Base-by-base conservation (phyloP, 768 basidiomycete genomes). In the Nidularia pulvinata region DNA sequence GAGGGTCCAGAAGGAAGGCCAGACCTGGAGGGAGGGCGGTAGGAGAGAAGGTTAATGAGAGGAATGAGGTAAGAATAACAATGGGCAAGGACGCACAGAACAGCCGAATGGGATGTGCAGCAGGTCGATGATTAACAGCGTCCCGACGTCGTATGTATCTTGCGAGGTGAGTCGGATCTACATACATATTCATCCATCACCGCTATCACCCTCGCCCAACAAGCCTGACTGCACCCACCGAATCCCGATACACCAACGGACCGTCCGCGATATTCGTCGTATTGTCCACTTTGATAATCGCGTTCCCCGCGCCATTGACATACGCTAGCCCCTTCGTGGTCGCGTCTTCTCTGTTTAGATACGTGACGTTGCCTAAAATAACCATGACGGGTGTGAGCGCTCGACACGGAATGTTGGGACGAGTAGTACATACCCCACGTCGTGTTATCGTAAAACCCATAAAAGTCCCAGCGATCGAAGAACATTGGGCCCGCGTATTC, bases 261-360 rank as follows among this genome's bases (percentile, higher is more conserved):
- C 67, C 50, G 9, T n/a, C 37, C n/a, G 78, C 77, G 25, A 89
- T 78, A 52, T 75, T 71, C 6, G 81, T 83, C 1, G 72, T 73
- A 57, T 91, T 88, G 70, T 91, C 91, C 2, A 93, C 91, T 58
- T 78, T 82, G 48, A 93, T 74, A 55, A 93, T 80, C 5, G 81
- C 85, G 53, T 83, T 78, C 6, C 85, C 81, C 3, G 75, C 75
- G 43, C 59, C 58, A 57, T 86, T 83, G 56, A 88, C 66, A 57
- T 79, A 88, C 6, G 82, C 79, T 6, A 91, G 73, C 1, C 68
- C 63, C 55, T 69, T 63, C 11, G 55, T 45, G 13, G 54, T 55
- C 7, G 71, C 81, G 35, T 73, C 66, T 0, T 66, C 59, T 57
- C 71, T 64, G 59, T 77, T 73, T 33, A 84, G 65, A 74, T 76